Base-by-base conservation (phyloP, 2,329 filamentous ascomycete species). In the Alternaria arborescens region DNA sequence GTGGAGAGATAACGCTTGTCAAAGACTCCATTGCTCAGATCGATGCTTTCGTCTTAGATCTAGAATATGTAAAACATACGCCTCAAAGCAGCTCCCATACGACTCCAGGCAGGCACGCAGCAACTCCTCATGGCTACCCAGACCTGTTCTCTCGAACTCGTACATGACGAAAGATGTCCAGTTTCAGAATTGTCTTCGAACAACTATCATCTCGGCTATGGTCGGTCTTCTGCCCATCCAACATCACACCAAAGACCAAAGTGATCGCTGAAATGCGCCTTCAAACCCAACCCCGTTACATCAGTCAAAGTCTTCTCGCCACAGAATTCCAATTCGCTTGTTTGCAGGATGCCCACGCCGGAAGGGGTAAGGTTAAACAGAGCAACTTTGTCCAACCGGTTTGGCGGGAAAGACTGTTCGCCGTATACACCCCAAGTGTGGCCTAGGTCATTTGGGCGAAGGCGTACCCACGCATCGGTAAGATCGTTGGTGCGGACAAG, bases 341-440 rank as follows among this genome's bases (percentile, higher is more conserved):
- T 60, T 36, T 46, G n/a, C 46, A 60, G 14, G 30, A 60, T 16
- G 16, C 40, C 32, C 58, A 56, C 41, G 16, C 14, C 32, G n/a
- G 12, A 56, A 34, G 52, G 30, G 5, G 2, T 22, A 34, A 60
- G 52, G 0, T 46, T 34, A 1, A 60, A 22, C 26, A 56, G 30
- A 16, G 52, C 46, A 22, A 60, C 40, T 5, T 56, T 60, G 16
- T 60, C 58, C 11, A 60, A 28, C 24, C 58, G 30, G 4, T 36
- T 52, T 8, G 58, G 44, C 1, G 52, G 52, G 24, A 60, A 60
- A 14, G 40, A 22, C 24, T 56, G 52, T 52, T 60, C 32, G 36
- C 40, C 52, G 12, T 56, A 44, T 32, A 60, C 32, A 22, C 58
- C 58, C 58, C 52, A 60, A 40, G 57, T 60, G 4, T 55, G 30